Evolutionary conservation across 176 grass and related monocot species (phyloP).

Genomic region (Luzula sylvatica): DNA sequence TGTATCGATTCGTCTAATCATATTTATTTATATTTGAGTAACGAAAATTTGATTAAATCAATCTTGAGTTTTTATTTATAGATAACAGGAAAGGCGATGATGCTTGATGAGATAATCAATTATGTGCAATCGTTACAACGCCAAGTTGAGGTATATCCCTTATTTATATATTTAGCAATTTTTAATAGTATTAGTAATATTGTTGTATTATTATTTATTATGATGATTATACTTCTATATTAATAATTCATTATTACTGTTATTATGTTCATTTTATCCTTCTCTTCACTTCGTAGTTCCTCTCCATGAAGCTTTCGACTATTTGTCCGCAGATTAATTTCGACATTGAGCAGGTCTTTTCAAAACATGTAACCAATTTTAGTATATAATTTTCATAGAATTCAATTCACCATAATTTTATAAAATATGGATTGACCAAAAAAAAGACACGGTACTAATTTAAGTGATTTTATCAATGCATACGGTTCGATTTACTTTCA

Average conservation of each 20-base stretch:
- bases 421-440: too few species aligned
- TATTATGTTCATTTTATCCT: not conserved
- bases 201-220: not conserved
- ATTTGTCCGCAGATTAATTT: slow-evolving; percentile 49
- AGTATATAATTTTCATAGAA: not conserved
- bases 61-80: slow-evolving; percentile 11
- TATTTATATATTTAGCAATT: too few species aligned
- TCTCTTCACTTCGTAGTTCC: slow-evolving; percentile 50
- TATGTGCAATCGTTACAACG: slow-evolving; percentile 91
- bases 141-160: slow-evolving; percentile 84
- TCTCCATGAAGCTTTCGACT: slow-evolving; percentile 75
- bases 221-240: not conserved
- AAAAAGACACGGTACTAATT: too few species aligned
- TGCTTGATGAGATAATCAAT: slow-evolving; percentile 99
- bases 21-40: slow-evolving; percentile 20
- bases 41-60: not conserved
- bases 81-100: slow-evolving; percentile 94
- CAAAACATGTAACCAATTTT: slow-evolving; percentile 56
- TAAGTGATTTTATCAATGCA: too few species aligned
- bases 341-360: slow-evolving; percentile 31
- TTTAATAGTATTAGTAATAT: not conserved
- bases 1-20: not conserved
- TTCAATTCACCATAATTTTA: too few species aligned
- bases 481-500: too few species aligned
- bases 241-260: not conserved